phyloP scores from a whole-genome alignment of 2,329 filamentous ascomycete species.

The Leptodontidium sp. region DNA sequence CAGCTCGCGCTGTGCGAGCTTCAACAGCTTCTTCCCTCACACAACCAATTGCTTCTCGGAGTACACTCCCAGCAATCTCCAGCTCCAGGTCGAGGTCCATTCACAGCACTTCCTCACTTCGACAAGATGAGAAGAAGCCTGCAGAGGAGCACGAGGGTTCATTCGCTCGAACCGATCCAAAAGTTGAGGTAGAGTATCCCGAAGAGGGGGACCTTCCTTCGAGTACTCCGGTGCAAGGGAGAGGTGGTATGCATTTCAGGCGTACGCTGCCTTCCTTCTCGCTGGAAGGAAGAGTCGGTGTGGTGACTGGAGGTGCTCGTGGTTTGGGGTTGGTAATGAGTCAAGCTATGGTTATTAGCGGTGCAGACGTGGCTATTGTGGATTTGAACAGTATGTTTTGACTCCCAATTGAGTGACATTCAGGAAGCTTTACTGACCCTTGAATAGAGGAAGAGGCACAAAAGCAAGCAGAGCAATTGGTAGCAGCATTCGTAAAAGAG shows the following conservation, averaged over 20 bases:
- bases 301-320: slow-evolving; percentile 90
- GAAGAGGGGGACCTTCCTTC: slow-evolving; percentile 76
- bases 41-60: slow-evolving; percentile 29
- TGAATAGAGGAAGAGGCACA: slow-evolving; percentile 80
- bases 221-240: slow-evolving; percentile 74
- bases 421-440: slow-evolving; percentile 47
- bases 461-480: slow-evolving; percentile 76
- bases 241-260: slow-evolving; percentile 83
- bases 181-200: slow-evolving; percentile 81
- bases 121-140: slow-evolving; percentile 38
- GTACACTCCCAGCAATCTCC: slow-evolving; percentile 26
- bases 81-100: slow-evolving; percentile 34
- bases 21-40: slow-evolving; percentile 32
- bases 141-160: slow-evolving; percentile 41
- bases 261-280: slow-evolving; percentile 88
- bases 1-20: slow-evolving; percentile 41
- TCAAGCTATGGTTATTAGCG: slow-evolving; percentile 87
- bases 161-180: slow-evolving; percentile 82
- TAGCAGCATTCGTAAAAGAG: slow-evolving; percentile 79
- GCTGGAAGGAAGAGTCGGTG: slow-evolving; percentile 80
- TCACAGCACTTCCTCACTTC: slow-evolving; percentile 35
- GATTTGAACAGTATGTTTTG: slow-evolving; percentile 84
- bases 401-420: background rate
- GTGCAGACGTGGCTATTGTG: slow-evolving; percentile 88
- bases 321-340: slow-evolving; percentile 93